These are phyloP conservation scores for Fomes fomentarius DNA, from an alignment of 1,284 basidiomycete genomes.

Conservation along the genomic window DNA sequence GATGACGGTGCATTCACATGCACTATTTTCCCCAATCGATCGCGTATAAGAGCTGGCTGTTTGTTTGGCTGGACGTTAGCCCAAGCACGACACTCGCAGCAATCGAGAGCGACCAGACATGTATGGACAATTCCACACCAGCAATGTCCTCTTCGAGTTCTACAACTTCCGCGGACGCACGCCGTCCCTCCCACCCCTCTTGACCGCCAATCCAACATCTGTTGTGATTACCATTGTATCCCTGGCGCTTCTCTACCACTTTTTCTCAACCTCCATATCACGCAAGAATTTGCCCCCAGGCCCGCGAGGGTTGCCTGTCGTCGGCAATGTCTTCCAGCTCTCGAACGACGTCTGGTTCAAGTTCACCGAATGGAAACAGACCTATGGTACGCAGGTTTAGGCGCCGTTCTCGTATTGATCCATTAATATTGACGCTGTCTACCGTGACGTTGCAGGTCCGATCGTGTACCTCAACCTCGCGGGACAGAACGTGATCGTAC, in stretches of 20 bases:
- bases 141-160: neutral
- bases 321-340: constrained; percentile 24
- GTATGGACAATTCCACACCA: no score
- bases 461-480: constrained; percentile 19
- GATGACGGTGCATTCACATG: no score
- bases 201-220: neutral
- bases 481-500: neutral
- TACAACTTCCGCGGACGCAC: neutral
- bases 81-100: no score
- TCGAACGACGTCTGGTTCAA: constrained; percentile 20
- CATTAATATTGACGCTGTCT: no score
- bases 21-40: no score
- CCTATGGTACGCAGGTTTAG: constrained; percentile 4
- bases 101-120: no score
- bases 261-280: neutral
- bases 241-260: neutral
- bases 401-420: no score
- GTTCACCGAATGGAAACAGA: constrained; percentile 19
- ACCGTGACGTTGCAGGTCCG: constrained; percentile 36
- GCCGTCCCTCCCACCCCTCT: neutral
- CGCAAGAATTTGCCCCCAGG: constrained; percentile 12
- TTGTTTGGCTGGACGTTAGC: no score
- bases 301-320: constrained; percentile 16
- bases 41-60: no score
- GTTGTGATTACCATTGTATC: neutral